Evolutionary conservation across 2,329 filamentous ascomycete genomes (phyloP).

Genomic region (Pyrenochaeta sp.): DNA sequence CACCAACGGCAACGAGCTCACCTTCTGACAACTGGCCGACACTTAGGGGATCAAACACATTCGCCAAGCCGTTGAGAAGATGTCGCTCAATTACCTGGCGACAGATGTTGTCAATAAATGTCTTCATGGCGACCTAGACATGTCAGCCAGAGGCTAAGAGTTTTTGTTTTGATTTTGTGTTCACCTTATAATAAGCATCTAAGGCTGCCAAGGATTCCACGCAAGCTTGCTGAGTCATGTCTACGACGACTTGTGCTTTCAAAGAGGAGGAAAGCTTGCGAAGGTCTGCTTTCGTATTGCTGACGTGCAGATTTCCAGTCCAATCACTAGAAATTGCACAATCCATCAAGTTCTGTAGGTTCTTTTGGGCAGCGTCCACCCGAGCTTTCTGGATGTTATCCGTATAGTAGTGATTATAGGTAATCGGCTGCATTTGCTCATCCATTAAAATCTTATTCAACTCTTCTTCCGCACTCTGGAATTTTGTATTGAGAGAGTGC

Average conservation of each 20-base stretch:
- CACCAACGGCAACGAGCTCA: not conserved
- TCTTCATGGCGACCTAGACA: slow-evolving; percentile 8
- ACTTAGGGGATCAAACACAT: slow-evolving; percentile 3
- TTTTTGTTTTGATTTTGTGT: not conserved
- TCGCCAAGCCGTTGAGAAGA: slow-evolving; percentile 1
- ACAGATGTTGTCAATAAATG: slow-evolving; percentile 12
- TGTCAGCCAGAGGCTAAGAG: not conserved
- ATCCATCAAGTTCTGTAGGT: slow-evolving; percentile 27
- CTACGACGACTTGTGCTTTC: slow-evolving; percentile 3
- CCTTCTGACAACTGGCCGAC: slow-evolving; percentile 3
- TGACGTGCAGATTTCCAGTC: slow-evolving; percentile 6
- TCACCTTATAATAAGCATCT: slow-evolving; percentile 14
- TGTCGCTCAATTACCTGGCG: slow-evolving; percentile 16
- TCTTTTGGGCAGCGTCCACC: slow-evolving; percentile 26
- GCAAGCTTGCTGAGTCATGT: slow-evolving; percentile 11
- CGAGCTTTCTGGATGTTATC: slow-evolving; percentile 45
- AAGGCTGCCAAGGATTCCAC: slow-evolving; percentile 4
- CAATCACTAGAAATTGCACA: slow-evolving; percentile 4
- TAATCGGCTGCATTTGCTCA: slow-evolving; percentile 47
- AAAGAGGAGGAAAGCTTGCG: slow-evolving; percentile 5
- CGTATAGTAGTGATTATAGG: slow-evolving; percentile 52
- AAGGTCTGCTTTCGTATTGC: slow-evolving; percentile 1
- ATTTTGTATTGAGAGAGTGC: not conserved
- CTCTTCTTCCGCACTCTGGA: slow-evolving; percentile 2
- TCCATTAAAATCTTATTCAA: slow-evolving; percentile 8